A percentile compares a stretch with the other conserved stretches of the same genome.
phyloP scores from a whole-genome alignment of 148 eudicot species.

The Chenopodium suecicum region DNA sequence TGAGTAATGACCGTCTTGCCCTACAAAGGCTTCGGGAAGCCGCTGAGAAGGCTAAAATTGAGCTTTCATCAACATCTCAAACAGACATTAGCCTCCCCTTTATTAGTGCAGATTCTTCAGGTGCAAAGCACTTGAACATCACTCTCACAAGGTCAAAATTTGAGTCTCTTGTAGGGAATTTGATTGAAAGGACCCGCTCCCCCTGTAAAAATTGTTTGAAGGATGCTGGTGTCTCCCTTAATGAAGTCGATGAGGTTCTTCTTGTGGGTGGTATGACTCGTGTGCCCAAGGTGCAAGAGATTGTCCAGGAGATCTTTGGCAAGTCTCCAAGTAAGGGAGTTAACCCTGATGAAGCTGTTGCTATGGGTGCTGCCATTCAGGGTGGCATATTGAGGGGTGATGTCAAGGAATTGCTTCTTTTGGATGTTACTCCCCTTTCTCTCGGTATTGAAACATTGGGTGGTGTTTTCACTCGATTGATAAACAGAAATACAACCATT shows the following conservation, averaged over 20 bases:
- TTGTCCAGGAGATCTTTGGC: conserved; percentile 79
- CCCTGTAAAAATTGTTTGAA: conserved; percentile 88
- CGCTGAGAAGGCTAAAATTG: conserved; percentile 96
- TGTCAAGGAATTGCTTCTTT: conserved; percentile 89
- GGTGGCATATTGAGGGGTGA: conserved; percentile 97
- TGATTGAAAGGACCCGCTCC: conserved; percentile 78
- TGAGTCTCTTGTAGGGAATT: conserved; percentile 67
- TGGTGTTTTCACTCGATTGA: conserved; percentile 86
- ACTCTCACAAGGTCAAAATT: conserved; percentile 89
- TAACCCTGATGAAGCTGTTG: conserved; percentile 95
- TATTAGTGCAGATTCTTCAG: conserved; percentile 88
- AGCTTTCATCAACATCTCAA: conserved; percentile 87
- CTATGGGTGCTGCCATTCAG: conserved; percentile 99
- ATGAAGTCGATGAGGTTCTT: conserved; percentile 87
- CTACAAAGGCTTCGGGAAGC: conserved; percentile 94
- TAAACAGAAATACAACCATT: conserved; percentile 86
- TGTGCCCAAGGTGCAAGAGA: conserved; percentile 83
- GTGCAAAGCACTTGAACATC: conserved; percentile 90
- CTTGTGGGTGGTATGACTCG: conserved; percentile 98
- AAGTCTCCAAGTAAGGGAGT: conserved; percentile 95
- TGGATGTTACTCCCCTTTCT: conserved; percentile 93
- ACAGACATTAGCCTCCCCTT: conserved; percentile 92
- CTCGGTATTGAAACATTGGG: conserved; percentile 97
- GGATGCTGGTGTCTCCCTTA: conserved; percentile 73
- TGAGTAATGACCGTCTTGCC: conserved; percentile 72